Conservation (phyloP, 139 green algal genomes). For the Yamagishiella unicocca region DNA sequence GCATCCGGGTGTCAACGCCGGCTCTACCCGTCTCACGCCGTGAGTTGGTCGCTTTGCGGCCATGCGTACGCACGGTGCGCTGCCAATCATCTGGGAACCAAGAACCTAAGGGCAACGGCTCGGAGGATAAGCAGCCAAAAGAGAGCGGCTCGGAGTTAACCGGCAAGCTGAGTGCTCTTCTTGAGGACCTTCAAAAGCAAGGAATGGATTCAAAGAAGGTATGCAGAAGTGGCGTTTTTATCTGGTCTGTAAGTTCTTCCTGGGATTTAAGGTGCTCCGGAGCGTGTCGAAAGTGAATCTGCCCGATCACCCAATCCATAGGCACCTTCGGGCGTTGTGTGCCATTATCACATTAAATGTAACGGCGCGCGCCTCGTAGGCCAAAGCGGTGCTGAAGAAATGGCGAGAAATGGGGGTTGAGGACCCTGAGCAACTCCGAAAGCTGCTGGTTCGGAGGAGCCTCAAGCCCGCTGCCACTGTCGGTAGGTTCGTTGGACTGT, state of each 20-base stretch:
- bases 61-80: neutral
- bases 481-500: too few species aligned
- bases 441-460: constrained; percentile 57
- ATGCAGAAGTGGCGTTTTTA: neutral
- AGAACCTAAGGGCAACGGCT: neutral
- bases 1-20: neutral
- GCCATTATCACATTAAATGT: too few species aligned
- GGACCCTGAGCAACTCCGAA: constrained; percentile 59
- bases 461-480: constrained; percentile 36
- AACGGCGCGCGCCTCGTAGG: too few species aligned
- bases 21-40: neutral
- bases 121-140: neutral
- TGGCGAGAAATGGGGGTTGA: constrained; percentile 41
- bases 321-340: too few species aligned
- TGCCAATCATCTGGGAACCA: neutral
- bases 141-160: neutral
- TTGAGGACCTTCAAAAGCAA: constrained; percentile 21
- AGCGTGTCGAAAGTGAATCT: too few species aligned
- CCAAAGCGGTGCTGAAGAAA: constrained; percentile 35
- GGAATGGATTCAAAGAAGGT: constrained; percentile 39
- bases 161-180: neutral
- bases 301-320: too few species aligned
- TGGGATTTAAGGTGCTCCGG: neutral
- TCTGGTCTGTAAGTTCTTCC: neutral
- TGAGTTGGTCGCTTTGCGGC: neutral